Conservation (phyloP, 768 basidiomycete genomes). For the Megacollybia marginata region DNA sequence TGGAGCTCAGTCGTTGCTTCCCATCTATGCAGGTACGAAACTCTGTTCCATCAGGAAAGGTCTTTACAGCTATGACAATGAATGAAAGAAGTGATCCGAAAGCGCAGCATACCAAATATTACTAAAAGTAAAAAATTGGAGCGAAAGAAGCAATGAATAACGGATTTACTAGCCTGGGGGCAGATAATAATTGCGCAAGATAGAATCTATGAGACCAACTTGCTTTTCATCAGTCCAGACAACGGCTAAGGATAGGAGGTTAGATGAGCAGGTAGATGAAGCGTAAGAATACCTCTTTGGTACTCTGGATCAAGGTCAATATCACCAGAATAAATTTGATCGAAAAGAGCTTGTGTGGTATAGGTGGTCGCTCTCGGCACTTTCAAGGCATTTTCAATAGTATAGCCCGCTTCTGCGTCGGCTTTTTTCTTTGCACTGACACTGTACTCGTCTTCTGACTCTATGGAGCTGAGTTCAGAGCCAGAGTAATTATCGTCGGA, state of each 20-base stretch:
- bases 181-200: conserved; percentile 73
- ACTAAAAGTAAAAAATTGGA: too few species aligned
- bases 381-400: conserved; percentile 39
- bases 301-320: conserved; percentile 74
- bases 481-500: too few species aligned
- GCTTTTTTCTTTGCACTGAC: too few species aligned
- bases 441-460: too few species aligned
- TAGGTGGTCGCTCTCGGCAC: conserved; percentile 56
- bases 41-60: conserved; percentile 56
- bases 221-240: conserved; percentile 79
- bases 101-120: too few species aligned
- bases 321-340: conserved; percentile 58
- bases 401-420: conserved; percentile 9
- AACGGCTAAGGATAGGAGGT: conserved; percentile 38
- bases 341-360: conserved; percentile 53
- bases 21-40: conserved; percentile 69
- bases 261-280: not conserved
- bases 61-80: conserved; percentile 34
- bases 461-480: too few species aligned
- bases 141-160: too few species aligned
- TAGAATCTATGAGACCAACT: conserved; percentile 67
- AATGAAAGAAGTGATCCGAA: not conserved
- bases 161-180: conserved; percentile 32
- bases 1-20: conserved; percentile 74
- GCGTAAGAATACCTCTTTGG: conserved; percentile 50